Evolutionary conservation across 1,139 yeast genomes (phyloP), one percentile per base, ranked within the genome.

Genomic region (Kazachstania sp.): DNA sequence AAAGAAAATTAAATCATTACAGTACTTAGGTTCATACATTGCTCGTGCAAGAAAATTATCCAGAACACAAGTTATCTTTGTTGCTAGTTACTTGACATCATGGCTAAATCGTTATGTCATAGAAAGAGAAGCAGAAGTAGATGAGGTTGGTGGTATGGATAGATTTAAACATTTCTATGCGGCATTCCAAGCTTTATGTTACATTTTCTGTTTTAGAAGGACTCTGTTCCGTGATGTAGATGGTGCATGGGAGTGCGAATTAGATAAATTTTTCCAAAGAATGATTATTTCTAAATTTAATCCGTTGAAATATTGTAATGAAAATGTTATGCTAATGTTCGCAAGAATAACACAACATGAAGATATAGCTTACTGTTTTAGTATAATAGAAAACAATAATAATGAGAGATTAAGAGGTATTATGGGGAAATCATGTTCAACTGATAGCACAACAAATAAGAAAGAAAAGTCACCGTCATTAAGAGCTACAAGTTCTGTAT

Each of bases 251-350:
- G 95, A 83, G 59, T 82, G 90, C 54, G 81, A 78, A 43, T 65
- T 90, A 43, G 96, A 90, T 61, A 82, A 81, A 66, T 83, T 92
- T 54, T 87, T 90, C 70, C 96, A 86, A 65, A 74, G 95, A 55
- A 78, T 86, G 54, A 81, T 94, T 37, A 77, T 88, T 39, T 83
- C 97, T 18, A 85, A 85, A 60, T 88, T 92, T 71, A 94, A 92
- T 63, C 98, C 98, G 2, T 74, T 94, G 57, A 86, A 86, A 61
- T 92, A 82, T 69, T 88, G 97, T 66, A 92, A 90, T 61, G 94
- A 87, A 59, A 87, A 95, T 15, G 97, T 94, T 46, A 96, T 90
- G 51, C 76, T 82, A 51, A 92, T 90, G 72, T 92, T 92, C 71
- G 97, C 98, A 13, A 84, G 87, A 56, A 79, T 92, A 45, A 88